Conservation (phyloP, 2,329 filamentous ascomycete species). For the Blumeriella jaapii region DNA sequence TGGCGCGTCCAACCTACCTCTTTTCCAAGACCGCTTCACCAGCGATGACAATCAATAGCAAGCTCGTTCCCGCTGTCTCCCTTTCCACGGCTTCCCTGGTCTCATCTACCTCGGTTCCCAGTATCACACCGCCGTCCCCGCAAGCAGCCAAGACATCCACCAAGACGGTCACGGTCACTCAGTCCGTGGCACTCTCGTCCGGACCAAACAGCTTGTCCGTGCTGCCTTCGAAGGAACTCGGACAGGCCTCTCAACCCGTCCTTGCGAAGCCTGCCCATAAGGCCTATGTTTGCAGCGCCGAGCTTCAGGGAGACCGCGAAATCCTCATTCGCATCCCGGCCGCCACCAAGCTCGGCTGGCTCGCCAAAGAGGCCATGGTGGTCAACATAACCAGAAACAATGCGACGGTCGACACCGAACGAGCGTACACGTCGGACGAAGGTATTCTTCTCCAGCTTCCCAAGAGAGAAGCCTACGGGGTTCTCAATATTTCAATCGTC, state of each 20-base stretch:
- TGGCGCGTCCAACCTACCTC: conserved; percentile 13
- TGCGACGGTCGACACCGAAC: conserved; percentile 36
- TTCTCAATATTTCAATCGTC: conserved; percentile 45
- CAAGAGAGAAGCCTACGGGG: conserved; percentile 42
- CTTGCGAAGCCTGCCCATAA: conserved; percentile 18
- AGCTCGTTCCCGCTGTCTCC: conserved; percentile 19
- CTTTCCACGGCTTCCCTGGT: conserved; percentile 9
- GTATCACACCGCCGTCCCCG: too few species aligned
- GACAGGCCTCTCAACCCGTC: conserved; percentile 15
- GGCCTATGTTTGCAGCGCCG: conserved; percentile 33
- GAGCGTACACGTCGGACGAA: conserved; percentile 25
- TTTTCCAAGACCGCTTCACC: conserved; percentile 14
- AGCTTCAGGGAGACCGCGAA: conserved; percentile 36
- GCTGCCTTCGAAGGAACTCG: conserved; percentile 31
- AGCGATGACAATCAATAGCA: conserved; percentile 27
- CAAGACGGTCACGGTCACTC: conserved; percentile 26
- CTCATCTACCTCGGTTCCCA: conserved; percentile 18
- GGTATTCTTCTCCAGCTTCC: conserved; percentile 34
- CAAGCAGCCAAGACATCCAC: conserved; percentile 20
- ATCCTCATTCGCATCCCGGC: conserved; percentile 43
- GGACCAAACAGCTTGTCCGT: conserved; percentile 30
- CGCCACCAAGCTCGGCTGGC: conserved; percentile 41
- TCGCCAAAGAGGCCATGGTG: conserved; percentile 43
- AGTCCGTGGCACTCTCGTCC: conserved; percentile 27
- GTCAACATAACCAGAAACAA: conserved; percentile 42